A percentile compares a stretch with the other conserved stretches of the same genome.
Conservation (phyloP, 1,284 basidiomycete genomes). For the Phellinidium pouzarii region DNA sequence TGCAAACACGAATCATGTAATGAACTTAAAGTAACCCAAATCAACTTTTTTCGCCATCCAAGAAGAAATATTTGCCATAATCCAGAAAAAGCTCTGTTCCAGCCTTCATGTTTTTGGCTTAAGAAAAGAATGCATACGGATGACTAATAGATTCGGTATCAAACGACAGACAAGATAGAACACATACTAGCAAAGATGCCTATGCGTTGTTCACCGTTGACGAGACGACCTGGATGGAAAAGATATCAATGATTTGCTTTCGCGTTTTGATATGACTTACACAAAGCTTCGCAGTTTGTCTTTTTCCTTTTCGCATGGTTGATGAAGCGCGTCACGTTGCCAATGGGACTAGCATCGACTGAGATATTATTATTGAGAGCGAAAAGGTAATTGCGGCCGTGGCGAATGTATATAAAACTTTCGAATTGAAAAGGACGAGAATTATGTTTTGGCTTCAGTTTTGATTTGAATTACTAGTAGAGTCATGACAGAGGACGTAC, state of each 20-base stretch:
- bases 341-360: conserved; percentile 45
- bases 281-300: conserved; percentile 39
- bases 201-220: conserved; percentile 56
- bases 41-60: no score
- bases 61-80: conserved; percentile 45
- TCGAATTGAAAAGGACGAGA: conserved; percentile 22
- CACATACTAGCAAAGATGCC: conserved; percentile 47
- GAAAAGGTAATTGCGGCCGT: conserved; percentile 52
- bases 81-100: conserved; percentile 44
- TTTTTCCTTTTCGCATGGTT: conserved; percentile 38
- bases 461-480: no score
- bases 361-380: conserved; percentile 34
- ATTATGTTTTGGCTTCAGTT: no score
- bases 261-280: conserved; percentile 29
- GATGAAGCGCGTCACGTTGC: conserved; percentile 53
- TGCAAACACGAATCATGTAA: no score
- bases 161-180: neutral
- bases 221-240: conserved; percentile 37
- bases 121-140: neutral
- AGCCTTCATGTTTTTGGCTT: conserved; percentile 31
- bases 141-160: neutral
- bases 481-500: conserved; percentile 28
- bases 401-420: conserved; percentile 33
- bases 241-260: neutral
- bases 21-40: no score